Conservation (phyloP, 495 filamentous ascomycete species). For the Podospora fimiseda region DNA sequence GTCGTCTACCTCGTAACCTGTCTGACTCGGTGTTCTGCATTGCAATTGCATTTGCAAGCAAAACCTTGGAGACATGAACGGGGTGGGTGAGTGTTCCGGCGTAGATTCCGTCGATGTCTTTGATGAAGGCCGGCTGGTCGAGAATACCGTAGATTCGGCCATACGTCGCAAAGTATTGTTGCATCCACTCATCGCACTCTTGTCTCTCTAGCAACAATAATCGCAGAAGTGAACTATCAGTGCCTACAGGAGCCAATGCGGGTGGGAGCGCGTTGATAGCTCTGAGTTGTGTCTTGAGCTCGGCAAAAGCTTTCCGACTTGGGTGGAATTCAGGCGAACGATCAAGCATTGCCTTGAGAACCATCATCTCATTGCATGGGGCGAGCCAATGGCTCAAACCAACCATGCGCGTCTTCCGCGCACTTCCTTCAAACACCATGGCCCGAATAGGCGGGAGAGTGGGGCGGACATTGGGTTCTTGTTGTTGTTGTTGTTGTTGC, state of each 20-base stretch:
- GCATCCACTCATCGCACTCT: conserved; percentile 10
- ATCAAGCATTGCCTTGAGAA: conserved; percentile 17
- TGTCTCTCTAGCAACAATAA: conserved; percentile 13
- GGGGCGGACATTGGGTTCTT: conserved; percentile 3
- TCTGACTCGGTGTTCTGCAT: conserved; percentile 17
- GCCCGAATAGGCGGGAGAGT: background rate
- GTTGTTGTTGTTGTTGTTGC: background rate
- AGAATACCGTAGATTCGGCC: conserved; percentile 18
- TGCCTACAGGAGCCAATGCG: background rate
- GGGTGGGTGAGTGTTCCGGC: conserved; percentile 8
- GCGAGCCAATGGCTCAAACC: conserved; percentile 22
- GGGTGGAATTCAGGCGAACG: conserved; percentile 13
- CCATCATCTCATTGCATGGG: conserved; percentile 15
- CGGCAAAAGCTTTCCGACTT: conserved; percentile 11
- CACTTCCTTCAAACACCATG: conserved; percentile 7
- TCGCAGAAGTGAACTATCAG: conserved; percentile 2
- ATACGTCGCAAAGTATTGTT: conserved; percentile 12
- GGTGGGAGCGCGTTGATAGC: background rate
- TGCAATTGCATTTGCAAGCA: conserved; percentile 14
- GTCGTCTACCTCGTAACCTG: conserved; percentile 6
- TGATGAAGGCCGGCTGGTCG: conserved; percentile 6
- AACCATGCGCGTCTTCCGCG: conserved; percentile 17
- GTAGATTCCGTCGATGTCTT: conserved; percentile 11
- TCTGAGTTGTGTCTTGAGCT: conserved; percentile 14
- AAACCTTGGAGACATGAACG: conserved; percentile 9